These are phyloP conservation scores for Coleophoma eucalyptorum DNA, from an alignment of 2,329 filamentous ascomycete genomes.

Conservation along the genomic window DNA sequence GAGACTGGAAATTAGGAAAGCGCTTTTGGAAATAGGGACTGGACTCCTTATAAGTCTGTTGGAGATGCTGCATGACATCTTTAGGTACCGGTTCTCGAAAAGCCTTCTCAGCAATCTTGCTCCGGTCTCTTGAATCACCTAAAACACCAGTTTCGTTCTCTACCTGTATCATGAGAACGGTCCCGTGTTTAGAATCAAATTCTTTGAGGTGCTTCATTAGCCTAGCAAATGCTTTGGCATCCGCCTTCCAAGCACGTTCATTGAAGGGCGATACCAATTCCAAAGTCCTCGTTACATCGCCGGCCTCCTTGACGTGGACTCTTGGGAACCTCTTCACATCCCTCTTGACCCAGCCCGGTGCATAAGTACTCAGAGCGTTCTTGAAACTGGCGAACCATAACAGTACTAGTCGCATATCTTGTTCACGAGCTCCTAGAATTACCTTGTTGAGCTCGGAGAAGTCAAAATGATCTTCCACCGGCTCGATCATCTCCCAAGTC, in stretches of 20 bases:
- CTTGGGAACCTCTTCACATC: conserved; percentile 32
- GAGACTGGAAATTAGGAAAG: conserved; percentile 16
- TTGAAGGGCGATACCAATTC: conserved; percentile 30
- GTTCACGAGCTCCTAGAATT: conserved; percentile 24
- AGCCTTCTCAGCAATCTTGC: conserved; percentile 7
- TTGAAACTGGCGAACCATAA: conserved; percentile 37
- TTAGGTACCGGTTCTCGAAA: conserved; percentile 24
- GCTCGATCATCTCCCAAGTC: conserved; percentile 34
- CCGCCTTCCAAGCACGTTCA: conserved; percentile 24
- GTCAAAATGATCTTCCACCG: conserved; percentile 29
- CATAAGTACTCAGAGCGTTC: conserved; percentile 34
- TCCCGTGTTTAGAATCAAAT: conserved; percentile 3
- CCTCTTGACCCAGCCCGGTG: conserved; percentile 30
- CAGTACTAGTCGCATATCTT: conserved; percentile 31
- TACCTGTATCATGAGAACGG: conserved; percentile 10
- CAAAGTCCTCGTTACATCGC: conserved; percentile 26
- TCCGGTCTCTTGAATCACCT: conserved; percentile 14
- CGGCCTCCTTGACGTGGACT: conserved; percentile 26
- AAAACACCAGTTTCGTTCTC: conserved; percentile 16
- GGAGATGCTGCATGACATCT: conserved; percentile 23
- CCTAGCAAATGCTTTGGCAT: conserved; percentile 25
- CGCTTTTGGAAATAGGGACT: conserved; percentile 27
- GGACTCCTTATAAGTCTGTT: conserved; percentile 8
- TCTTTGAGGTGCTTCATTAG: conserved; percentile 18
- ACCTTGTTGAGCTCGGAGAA: conserved; percentile 31